Base-by-base conservation (phyloP, 345 rosid genomes). In the Kandelia obovata region DNA sequence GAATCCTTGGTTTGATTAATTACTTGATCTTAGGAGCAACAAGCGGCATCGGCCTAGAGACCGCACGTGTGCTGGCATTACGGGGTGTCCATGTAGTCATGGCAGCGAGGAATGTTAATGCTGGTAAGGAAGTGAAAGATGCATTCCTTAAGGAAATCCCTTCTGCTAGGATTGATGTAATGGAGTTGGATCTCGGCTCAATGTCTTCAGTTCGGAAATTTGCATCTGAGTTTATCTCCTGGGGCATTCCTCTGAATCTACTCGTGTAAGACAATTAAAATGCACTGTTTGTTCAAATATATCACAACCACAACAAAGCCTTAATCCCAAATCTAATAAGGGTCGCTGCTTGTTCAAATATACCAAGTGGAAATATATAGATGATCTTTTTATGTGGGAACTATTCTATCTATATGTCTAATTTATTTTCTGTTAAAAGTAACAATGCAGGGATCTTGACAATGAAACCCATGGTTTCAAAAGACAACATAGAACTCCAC, bases 371-470 rank as follows among this genome's bases (percentile, higher is more conserved):
- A 56, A 56, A 56, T 9, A 21, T 25, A 27, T 26, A 56, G 6
- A 21, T n/a, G 30, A 31, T 25, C 11, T 25, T 56, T 26, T 26
- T 25, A 8, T 43, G 13, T 13, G 49, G 49, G 13, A 64, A 23
- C 32, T 27, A n/a, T 27, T 31, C 13, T 34, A 39, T 21, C 52
- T 25, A 19, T 25, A 19, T 75, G 19, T 13, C 17, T 43, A 43
- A 43, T 43, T 43, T 43, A 43, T 55, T 34, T 35, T 62, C 39
- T 74, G 62, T 59, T 9, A 43, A 64, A 70, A 88, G 93, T 64
- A 86, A 86, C 72, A 88, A 88, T 76, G 93, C 93, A 71, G 93
- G 91, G 28, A 60, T 88, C 8, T 70, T 79, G 77, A 80, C 77
- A 35, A 66, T 71, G 51, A 81, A 82, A 0, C 79, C 73, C 70